A percentile compares a stretch with the other conserved stretches of the same genome.
Evolutionary conservation across 2,329 filamentous ascomycete species (phyloP).

Genomic region (Fusarium redolens): DNA sequence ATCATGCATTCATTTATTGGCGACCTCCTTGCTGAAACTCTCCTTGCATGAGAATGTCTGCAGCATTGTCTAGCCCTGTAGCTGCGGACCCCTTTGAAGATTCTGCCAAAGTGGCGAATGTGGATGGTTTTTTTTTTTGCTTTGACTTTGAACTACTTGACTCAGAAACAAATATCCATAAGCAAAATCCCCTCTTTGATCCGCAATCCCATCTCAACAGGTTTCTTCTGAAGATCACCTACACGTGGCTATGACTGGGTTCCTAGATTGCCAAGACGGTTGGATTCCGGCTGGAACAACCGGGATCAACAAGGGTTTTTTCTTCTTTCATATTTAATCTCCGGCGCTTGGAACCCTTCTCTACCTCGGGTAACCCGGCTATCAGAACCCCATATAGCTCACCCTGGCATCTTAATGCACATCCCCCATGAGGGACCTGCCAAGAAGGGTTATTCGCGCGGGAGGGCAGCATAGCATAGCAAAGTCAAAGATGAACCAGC

Average conservation of each 20-base stretch:
- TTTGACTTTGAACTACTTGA: background rate
- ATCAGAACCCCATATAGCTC: background rate
- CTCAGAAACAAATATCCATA: background rate
- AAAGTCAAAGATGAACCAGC: background rate
- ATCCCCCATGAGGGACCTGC: slow-evolving; percentile 6
- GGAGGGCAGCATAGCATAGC: background rate
- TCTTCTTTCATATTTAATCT: slow-evolving; percentile 11
- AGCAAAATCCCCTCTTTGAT: background rate
- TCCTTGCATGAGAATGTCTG: background rate
- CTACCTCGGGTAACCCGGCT: background rate
- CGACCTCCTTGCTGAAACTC: background rate
- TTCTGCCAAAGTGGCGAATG: background rate
- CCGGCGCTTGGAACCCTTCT: background rate
- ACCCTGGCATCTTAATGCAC: background rate
- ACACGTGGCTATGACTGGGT: slow-evolving; percentile 3
- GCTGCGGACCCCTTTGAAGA: background rate
- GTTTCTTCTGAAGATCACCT: background rate
- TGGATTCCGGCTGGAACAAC: background rate
- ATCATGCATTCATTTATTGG: background rate
- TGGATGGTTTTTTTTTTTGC: background rate
- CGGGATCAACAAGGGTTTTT: background rate
- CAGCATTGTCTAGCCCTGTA: background rate
- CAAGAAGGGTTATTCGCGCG: background rate
- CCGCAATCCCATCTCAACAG: background rate
- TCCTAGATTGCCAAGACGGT: background rate